These are phyloP conservation scores for Athelia psychrophila DNA, from an alignment of 1,284 basidiomycete species.

Conservation along the genomic window DNA sequence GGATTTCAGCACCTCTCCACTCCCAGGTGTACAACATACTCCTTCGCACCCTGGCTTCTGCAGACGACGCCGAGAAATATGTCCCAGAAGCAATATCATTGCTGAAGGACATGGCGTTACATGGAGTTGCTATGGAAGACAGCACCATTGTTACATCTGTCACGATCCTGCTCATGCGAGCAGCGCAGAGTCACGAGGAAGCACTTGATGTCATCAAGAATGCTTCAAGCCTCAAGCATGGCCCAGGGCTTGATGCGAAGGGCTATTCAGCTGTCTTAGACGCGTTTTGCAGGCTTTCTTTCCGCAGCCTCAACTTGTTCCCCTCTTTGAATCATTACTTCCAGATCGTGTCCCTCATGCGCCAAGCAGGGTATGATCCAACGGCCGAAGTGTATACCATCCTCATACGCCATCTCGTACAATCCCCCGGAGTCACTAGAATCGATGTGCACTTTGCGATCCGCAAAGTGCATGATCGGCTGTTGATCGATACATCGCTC, in stretches of 20 bases:
- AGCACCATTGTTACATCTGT: constrained; percentile 45
- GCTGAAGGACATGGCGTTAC: constrained; percentile 52
- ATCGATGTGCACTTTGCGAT: constrained; percentile 45
- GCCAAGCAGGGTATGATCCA: constrained; percentile 55
- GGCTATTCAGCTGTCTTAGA: constrained; percentile 62
- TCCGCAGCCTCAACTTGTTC: constrained; percentile 34
- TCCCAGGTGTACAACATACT: constrained; percentile 47
- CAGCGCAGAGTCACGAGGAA: constrained; percentile 46
- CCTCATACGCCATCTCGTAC: constrained; percentile 57
- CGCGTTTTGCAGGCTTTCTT: constrained; percentile 57
- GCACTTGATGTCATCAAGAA: constrained; percentile 62
- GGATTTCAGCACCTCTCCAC: neutral
- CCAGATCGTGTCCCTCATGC: constrained; percentile 85
- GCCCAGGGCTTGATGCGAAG: constrained; percentile 45
- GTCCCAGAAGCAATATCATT: constrained; percentile 46
- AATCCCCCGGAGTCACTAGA: constrained; percentile 37
- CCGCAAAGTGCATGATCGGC: constrained; percentile 72
- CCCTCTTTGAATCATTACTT: constrained; percentile 70
- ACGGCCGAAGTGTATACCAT: constrained; percentile 68
- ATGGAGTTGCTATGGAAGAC: constrained; percentile 32
- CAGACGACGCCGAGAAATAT: constrained; percentile 42
- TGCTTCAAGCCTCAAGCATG: constrained; percentile 32
- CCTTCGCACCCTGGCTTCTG: constrained; percentile 49
- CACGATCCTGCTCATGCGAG: constrained; percentile 59
- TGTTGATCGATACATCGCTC: constrained; percentile 76